Evolutionary conservation across 2,329 filamentous ascomycete genomes (phyloP).

Genomic region (Pseudogymnoascus sp.): DNA sequence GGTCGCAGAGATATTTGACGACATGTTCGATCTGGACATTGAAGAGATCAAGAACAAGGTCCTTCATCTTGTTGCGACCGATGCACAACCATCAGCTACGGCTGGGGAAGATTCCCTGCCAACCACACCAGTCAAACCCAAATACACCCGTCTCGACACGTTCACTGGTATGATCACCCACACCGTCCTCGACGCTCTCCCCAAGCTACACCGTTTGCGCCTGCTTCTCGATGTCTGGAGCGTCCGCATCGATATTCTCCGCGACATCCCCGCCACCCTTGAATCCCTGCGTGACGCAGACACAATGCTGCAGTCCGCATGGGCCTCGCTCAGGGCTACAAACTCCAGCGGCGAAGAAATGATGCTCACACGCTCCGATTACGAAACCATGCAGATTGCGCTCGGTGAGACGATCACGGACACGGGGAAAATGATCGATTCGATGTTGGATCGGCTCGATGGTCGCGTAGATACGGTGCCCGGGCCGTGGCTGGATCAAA

Average conservation of each 20-base stretch:
- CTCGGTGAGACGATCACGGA: slow-evolving; percentile 63
- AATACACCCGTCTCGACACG: slow-evolving; percentile 73
- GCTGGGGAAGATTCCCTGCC: slow-evolving; percentile 20
- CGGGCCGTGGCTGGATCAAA: slow-evolving; percentile 76
- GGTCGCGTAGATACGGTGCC: slow-evolving; percentile 78
- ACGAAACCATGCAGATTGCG: slow-evolving; percentile 51
- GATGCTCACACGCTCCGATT: slow-evolving; percentile 16
- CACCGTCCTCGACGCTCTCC: slow-evolving; percentile 82
- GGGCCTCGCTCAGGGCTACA: slow-evolving; percentile 36
- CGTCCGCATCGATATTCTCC: slow-evolving; percentile 65
- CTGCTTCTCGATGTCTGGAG: slow-evolving; percentile 72
- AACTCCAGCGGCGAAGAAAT: slow-evolving; percentile 9
- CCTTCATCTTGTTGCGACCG: slow-evolving; percentile 48
- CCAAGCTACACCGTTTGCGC: slow-evolving; percentile 67
- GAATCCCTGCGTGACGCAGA: slow-evolving; percentile 59
- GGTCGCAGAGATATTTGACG: slow-evolving; percentile 63
- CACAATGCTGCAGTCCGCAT: slow-evolving; percentile 56
- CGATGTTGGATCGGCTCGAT: slow-evolving; percentile 80
- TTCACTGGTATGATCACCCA: slow-evolving; percentile 85
- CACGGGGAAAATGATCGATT: slow-evolving; percentile 68
- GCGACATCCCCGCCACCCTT: slow-evolving; percentile 64
- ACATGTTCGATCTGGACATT: slow-evolving; percentile 63
- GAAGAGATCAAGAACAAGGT: slow-evolving; percentile 89
- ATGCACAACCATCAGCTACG: slow-evolving; percentile 29
- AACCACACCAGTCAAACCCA: slow-evolving; percentile 25